Evolutionary conservation across 805 yeast genomes (phyloP).

Genomic region (Zygoascus biomembranicola): DNA sequence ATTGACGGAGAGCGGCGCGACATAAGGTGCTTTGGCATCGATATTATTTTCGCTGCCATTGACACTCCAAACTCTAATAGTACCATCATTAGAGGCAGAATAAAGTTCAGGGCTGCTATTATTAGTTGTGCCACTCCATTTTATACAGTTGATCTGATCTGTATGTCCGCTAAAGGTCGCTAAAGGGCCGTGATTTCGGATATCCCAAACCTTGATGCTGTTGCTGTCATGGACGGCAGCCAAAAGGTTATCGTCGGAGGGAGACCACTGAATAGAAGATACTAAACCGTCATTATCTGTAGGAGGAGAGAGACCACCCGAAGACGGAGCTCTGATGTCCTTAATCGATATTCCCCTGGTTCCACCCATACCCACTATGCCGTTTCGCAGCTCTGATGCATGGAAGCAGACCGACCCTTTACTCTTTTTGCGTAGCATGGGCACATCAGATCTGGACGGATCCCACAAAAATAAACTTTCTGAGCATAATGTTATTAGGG

Average conservation of each 20-base stretch:
- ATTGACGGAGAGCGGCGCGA: not conserved
- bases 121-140: conserved; percentile 42
- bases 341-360: conserved; percentile 65
- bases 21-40: not conserved
- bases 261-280: conserved; percentile 53
- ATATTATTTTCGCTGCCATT: not conserved
- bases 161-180: conserved; percentile 49
- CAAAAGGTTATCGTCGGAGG: conserved; percentile 47
- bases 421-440: conserved; percentile 45
- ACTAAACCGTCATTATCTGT: conserved; percentile 29
- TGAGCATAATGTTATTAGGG: conserved; percentile 55
- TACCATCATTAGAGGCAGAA: conserved; percentile 58
- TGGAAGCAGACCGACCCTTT: conserved; percentile 47
- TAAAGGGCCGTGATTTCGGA: conserved; percentile 48
- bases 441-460: conserved; percentile 47
- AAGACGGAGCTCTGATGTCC: conserved; percentile 52
- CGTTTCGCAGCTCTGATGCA: conserved; percentile 37
- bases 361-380: conserved; percentile 51
- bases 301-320: conserved; percentile 39
- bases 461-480: conserved; percentile 77
- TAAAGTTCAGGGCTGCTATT: conserved; percentile 36
- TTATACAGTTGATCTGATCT: conserved; percentile 45
- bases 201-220: conserved; percentile 65
- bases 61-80: conserved; percentile 60
- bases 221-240: conserved; percentile 58